Evolutionary conservation across 129 eudicot genomes (phyloP).

Genomic region (Escallonia rubra): DNA sequence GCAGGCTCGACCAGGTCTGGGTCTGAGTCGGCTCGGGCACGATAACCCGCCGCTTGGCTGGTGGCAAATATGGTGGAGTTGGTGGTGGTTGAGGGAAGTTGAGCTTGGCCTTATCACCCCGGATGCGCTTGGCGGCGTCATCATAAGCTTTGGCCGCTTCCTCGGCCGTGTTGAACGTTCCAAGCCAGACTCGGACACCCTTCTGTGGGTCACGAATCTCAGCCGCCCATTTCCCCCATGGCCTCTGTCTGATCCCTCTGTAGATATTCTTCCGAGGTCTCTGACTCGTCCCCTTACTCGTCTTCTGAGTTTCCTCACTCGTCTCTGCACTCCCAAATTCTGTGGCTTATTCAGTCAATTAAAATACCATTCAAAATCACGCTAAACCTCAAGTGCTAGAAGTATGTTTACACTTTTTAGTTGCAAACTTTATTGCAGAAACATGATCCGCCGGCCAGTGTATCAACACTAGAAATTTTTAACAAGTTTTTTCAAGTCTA

Average conservation of each 20-base stretch:
- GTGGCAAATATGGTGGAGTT: conserved; percentile 22
- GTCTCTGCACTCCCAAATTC: background rate
- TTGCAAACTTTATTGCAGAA: background rate
- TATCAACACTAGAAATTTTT: background rate
- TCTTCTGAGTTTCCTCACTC: conserved; percentile 21
- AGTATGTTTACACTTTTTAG: background rate
- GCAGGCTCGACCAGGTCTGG: conserved; percentile 17
- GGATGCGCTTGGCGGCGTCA: conserved; percentile 66
- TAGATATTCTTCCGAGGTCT: conserved; percentile 50
- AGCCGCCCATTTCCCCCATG: conserved; percentile 99
- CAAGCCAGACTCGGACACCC: conserved; percentile 89
- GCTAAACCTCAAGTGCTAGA: background rate
- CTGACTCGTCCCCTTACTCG: conserved; percentile 9
- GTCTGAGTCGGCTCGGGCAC: conserved; percentile 3
- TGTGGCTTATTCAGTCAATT: background rate
- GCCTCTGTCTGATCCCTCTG: conserved; percentile 88
- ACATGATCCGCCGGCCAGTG: too few species aligned
- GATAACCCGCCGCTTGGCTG: conserved; percentile 37
- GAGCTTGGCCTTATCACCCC: conserved; percentile 91
- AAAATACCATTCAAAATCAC: conserved; percentile 2
- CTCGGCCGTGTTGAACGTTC: conserved; percentile 74
- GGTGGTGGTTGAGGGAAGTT: conserved; percentile 41
- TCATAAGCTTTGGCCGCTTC: conserved; percentile 85
- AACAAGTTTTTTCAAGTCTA: background rate
- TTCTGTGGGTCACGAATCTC: conserved; percentile 86